Evolutionary conservation across 2,329 filamentous ascomycete species (phyloP).

Genomic region (Monilinia vaccinii-corymbosi): DNA sequence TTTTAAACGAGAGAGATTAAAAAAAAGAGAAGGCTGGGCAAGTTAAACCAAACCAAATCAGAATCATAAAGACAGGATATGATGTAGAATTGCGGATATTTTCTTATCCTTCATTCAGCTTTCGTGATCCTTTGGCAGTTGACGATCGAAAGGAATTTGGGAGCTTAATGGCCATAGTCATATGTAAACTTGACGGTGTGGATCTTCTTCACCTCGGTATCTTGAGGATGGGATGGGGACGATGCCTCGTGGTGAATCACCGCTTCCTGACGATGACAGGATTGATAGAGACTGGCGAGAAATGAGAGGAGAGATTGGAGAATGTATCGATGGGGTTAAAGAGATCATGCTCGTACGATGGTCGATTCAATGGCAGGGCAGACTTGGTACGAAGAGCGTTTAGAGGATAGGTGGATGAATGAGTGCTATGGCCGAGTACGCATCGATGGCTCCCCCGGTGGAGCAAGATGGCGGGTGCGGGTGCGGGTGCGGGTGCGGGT

Average conservation of each 20-base stretch:
- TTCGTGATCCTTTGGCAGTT: background rate
- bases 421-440: background rate
- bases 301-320: slow-evolving; percentile 3
- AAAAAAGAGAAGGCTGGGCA: slow-evolving; percentile 7
- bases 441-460: background rate
- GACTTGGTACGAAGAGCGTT: background rate
- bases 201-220: background rate
- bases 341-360: slow-evolving; percentile 19
- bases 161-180: background rate
- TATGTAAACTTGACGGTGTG: background rate
- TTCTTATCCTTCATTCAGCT: background rate
- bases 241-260: background rate
- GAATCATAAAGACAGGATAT: background rate
- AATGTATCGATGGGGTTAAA: slow-evolving; percentile 11
- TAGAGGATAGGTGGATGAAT: background rate
- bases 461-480: too few relatives aligned
- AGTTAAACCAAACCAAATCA: background rate
- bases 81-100: background rate
- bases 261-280: background rate
- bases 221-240: background rate
- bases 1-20: slow-evolving; percentile 1
- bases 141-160: background rate
- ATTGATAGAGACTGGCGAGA: background rate
- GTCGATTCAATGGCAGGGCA: slow-evolving; percentile 13
- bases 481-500: too few relatives aligned